Conservation (phyloP, 768 basidiomycete species). For the Exidia glandulosa region DNA sequence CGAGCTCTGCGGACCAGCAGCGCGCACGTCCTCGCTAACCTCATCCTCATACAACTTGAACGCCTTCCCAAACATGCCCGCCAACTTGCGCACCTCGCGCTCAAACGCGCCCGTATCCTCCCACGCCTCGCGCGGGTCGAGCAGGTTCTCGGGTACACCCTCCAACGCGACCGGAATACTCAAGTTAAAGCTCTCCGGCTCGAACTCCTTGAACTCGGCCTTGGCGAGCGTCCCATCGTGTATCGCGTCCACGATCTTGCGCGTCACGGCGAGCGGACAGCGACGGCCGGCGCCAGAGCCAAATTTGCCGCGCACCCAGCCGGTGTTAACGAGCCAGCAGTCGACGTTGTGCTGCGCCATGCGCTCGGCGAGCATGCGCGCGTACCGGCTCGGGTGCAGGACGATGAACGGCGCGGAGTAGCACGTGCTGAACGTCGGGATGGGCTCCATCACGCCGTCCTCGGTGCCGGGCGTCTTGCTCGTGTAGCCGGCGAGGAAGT, state of each 20-base stretch:
- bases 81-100: constrained; percentile 79
- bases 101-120: constrained; percentile 79
- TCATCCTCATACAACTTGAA: constrained; percentile 87
- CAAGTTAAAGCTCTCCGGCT: constrained; percentile 58
- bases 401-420: constrained; percentile 99
- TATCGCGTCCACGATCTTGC: constrained; percentile 92
- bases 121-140: constrained; percentile 87
- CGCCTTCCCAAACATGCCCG: constrained; percentile 87
- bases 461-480: constrained; percentile 99
- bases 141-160: constrained; percentile 82
- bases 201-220: constrained; percentile 76
- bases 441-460: constrained; percentile 94
- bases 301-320: constrained; percentile 91
- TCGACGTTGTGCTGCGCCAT: constrained; percentile 83
- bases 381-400: constrained; percentile 91
- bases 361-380: constrained; percentile 90
- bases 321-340: constrained; percentile 99
- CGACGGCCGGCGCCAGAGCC: constrained; percentile 67
- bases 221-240: constrained; percentile 86
- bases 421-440: constrained; percentile 98
- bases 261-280: constrained; percentile 93
- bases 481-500: constrained; percentile 94
- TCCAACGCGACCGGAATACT: constrained; percentile 72
- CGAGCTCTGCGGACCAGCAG: constrained; percentile 56
- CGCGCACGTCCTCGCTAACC: constrained; percentile 66